Base-by-base conservation (phyloP, 306 rosid species). In the Spatholobus suberectus region DNA sequence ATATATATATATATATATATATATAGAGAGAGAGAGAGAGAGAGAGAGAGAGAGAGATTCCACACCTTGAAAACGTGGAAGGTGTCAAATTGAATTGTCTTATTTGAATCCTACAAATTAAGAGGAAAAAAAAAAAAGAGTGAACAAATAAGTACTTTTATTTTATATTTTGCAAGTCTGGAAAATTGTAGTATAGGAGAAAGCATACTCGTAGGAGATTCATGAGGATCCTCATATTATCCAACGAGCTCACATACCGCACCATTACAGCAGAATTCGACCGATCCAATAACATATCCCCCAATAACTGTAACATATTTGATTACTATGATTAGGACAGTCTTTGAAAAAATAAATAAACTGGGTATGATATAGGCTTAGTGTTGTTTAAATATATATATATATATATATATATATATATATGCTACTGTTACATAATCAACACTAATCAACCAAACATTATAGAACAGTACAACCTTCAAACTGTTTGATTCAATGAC, bases 141-240 rank as follows among this genome's bases (percentile, higher is more conserved):
- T 17, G 37, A 41, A 20, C 3, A 49, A 52, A 9, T 32, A 20
- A 63, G 24, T 23, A 65, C 10, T 20, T 49, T 49, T 20, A n/a
- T 59, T 34, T 23, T 1, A 37, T 9, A 20, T 74, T 17, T 61
- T 70, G 54, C 70, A 37, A 18, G 18, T 55, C 6, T 32, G 8
- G 49, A 58, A 24, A 85, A 44, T 46, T 14, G 35, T 75, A 32
- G 35, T 5, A 37, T 2, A 23, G 23, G 35, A 70, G 54, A 41
- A 26, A 15, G 59, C 75, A 21, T 94, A 92, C 98, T 66, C 97
- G 92, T 23, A 92, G 91, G 84, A 94, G 98, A 83, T 92, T 92
- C 98, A 94, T 94, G 79, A 94, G 94, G 82, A 92, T 92, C 90
- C 92, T 86, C 90, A 94, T 82, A 85, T 94, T 92, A 74, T 88